A percentile compares a stretch with the other conserved stretches of the same genome.
Evolutionary conservation across 331 rosid genomes (phyloP).

Genomic region (Quercus lobata): DNA sequence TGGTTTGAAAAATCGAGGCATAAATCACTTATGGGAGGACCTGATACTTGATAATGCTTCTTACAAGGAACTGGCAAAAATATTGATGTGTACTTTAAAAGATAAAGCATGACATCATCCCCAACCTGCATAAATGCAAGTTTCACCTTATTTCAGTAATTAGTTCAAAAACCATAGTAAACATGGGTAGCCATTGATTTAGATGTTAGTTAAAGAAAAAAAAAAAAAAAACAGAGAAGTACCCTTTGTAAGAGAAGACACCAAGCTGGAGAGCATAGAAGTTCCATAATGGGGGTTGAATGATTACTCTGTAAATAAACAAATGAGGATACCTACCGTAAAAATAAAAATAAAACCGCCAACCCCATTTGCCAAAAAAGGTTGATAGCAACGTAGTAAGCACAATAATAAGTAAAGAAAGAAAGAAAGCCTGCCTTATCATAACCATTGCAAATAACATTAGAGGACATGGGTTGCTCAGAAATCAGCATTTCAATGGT

Average conservation of each 20-base stretch:
- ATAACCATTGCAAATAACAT: conserved; percentile 55
- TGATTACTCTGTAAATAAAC: conserved; percentile 32
- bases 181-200: no score
- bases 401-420: not conserved
- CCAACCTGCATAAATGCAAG: conserved; percentile 54
- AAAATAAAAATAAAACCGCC: not conserved
- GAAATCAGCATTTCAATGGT: conserved; percentile 39
- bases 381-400: not conserved
- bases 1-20: conserved; percentile 32
- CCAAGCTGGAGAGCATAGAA: conserved; percentile 70
- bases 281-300: conserved; percentile 48
- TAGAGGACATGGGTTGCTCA: conserved; percentile 20
- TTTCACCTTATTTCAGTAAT: not conserved
- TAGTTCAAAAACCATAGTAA: not conserved
- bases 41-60: conserved; percentile 67
- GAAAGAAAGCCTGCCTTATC: conserved; percentile 33
- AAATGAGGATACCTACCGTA: not conserved
- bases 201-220: not conserved
- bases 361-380: not conserved
- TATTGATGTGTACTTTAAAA: conserved; percentile 55
- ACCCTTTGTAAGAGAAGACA: conserved; percentile 70
- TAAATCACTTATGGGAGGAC: conserved; percentile 40
- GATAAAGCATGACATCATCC: conserved; percentile 50
- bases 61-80: conserved; percentile 54
- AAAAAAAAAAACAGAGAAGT: conserved; percentile 13